These are phyloP conservation scores for Neurospora cerealis DNA, from an alignment of 495 filamentous ascomycete genomes.

Conservation along the genomic window DNA sequence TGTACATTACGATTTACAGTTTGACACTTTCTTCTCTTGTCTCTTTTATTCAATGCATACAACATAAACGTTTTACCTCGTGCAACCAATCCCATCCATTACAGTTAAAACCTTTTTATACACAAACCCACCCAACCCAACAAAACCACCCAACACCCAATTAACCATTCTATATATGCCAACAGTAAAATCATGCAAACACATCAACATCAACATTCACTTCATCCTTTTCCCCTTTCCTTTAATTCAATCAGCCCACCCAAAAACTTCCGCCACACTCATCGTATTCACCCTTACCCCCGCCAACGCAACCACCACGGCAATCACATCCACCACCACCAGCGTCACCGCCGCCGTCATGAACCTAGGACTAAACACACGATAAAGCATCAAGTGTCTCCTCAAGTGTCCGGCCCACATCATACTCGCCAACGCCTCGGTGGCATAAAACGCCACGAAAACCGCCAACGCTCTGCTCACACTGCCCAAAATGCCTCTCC, in stretches of 20 bases:
- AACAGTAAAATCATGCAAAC: not conserved
- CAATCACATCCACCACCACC: constrained; percentile 66
- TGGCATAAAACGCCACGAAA: constrained; percentile 70
- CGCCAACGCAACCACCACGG: constrained; percentile 53
- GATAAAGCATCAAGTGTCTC: constrained; percentile 91
- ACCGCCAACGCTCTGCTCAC: constrained; percentile 59
- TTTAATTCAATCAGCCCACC: constrained; percentile 45
- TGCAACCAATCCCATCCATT: not conserved
- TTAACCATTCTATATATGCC: not conserved
- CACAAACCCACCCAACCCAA: not conserved
- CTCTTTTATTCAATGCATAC: not conserved
- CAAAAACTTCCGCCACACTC: constrained; percentile 83
- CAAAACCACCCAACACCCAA: not conserved
- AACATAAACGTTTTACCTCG: not conserved
- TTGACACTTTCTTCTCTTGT: not conserved
- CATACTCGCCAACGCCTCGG: constrained; percentile 71
- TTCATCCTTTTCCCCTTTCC: not conserved
- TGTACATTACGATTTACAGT: not conserved
- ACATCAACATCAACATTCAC: not conserved
- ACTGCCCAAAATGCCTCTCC: constrained; percentile 52
- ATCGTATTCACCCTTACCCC: constrained; percentile 63
- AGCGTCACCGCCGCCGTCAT: constrained; percentile 71
- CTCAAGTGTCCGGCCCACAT: constrained; percentile 80
- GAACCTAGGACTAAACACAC: constrained; percentile 87
- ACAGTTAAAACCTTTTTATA: not conserved